Conservation (phyloP, 2,329 filamentous ascomycete genomes). For the Dactylellina sp. region DNA sequence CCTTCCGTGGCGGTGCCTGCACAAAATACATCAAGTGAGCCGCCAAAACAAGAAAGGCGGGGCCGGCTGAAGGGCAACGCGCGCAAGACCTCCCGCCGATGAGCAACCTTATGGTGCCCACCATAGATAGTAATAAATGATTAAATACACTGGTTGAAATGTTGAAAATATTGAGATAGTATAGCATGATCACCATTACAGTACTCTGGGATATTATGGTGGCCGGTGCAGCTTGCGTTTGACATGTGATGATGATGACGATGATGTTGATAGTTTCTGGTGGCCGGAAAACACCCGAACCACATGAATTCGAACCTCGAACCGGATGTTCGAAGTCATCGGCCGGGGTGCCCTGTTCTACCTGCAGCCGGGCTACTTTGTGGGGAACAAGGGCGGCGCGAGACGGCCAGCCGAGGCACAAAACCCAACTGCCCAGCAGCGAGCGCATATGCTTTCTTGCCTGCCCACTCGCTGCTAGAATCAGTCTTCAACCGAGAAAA, state of each 20-base stretch:
- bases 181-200: too few species aligned
- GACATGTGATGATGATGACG: constrained; percentile 25
- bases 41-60: constrained; percentile 19
- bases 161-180: too few species aligned
- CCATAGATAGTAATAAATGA: too few species aligned
- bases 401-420: constrained; percentile 50
- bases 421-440: constrained; percentile 7
- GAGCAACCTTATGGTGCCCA: too few species aligned
- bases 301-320: constrained; percentile 7
- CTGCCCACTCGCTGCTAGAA: too few species aligned
- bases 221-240: too few species aligned
- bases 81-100: constrained; percentile 26
- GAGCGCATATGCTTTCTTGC: neutral
- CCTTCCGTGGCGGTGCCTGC: too few species aligned
- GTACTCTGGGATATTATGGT: too few species aligned
- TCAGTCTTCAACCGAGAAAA: constrained; percentile 16
- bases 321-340: neutral
- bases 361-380: constrained; percentile 1
- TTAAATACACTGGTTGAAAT: too few species aligned
- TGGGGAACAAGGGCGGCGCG: constrained; percentile 1
- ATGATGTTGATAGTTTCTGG: too few species aligned
- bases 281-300: constrained; percentile 23
- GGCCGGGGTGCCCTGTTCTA: neutral
- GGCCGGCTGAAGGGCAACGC: constrained; percentile 17
- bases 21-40: neutral